Base-by-base conservation (phyloP, 2,329 filamentous ascomycete genomes). In the Colletotrichum theobromicola region DNA sequence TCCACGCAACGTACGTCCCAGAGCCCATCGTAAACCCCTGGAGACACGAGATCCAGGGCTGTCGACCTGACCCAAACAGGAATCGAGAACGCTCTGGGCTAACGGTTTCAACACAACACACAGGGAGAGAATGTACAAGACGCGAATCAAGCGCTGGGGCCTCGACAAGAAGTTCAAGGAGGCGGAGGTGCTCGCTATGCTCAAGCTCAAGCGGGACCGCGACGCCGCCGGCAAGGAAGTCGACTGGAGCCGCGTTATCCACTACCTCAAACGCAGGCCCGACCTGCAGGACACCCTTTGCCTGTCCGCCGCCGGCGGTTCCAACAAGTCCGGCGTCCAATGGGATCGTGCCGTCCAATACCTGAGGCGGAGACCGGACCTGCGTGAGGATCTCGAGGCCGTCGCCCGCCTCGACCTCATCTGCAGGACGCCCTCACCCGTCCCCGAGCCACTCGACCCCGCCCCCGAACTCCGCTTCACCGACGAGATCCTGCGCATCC, bases 121-220 rank as follows among this genome's bases (percentile, higher is more conserved):
- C 16, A 69, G 70, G 1, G 46, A 57, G 9, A 50, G 46, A 53
- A 73, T 73, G 70, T 73, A 35, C 8, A 73, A 50, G 34, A 64
- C 70, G 1, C 46, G 66, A 3, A 30, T 70, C 5, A 73, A 35
- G 16, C 26, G 18, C 10, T 73, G 66, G 70, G 58, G 58, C 2
- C 18, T 73, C 9, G 70, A 70, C 58, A 73, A 64, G 9, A 73
- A 73, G 18, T 26, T 73, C 32, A 73, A 73, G 37, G 58, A 73
- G 21, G 65, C 46, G 1, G 70, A 70, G 9, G 66, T 64, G 13
- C 9, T 58, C n/a, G 28, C 10, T 3, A 42, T 74, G 6, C 35
- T 74, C 4, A 34, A n/a, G 15, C 50, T 53, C 18, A 74, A 60
- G 37, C 28, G 15, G 6, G 4, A 74, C 9, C 71, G 67, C 9